Evolutionary conservation across 2,329 filamentous ascomycete species (phyloP), one percentile per base, ranked within the genome.

Genomic region (Parastagonospora avenae): DNA sequence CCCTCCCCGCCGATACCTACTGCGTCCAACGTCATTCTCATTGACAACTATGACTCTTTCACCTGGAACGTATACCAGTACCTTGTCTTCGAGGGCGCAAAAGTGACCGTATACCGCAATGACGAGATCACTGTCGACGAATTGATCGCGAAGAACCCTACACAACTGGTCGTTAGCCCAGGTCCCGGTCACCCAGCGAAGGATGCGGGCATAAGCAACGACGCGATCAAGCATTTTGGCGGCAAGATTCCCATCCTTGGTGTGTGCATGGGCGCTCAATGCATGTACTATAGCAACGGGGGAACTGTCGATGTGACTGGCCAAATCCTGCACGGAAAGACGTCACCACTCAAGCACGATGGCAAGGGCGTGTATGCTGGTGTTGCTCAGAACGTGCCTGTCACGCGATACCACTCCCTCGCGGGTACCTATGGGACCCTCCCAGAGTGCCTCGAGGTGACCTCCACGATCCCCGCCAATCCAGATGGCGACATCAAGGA

Each of bases 51-150:
- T 76, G 94, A 99, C 76, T 97, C 94, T 3, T 99, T 99, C 75
- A 97, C 93, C 52, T 99, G 92, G 91, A 99, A 99, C 71, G 91
- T 99, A 52, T 99, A 97, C 75, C 95, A 99, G 75, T 99, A 99
- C 69, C 85, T 99, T 1, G 89, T 93, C 6, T 86, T 99, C n/a
- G 94, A 97, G 74, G 94, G 94, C 29, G 94, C 95, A 27, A 89
- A 81, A 1, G 94, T 97, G 43, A 90, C 88, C 4, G 94, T 99
- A 15, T 90, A 87, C 76, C 86, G 94, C 64, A 99, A 99, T 71
- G 93, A 99, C 76, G 86, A 96, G 74, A 87, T 97, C 62, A 88
- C 88, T 0, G 76, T 99, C 4, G 86, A 96, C 9, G 88, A 96
- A 63, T 80, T 99, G 57, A 86, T 94, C 55, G 83, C 85, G 10